Base-by-base conservation (phyloP, 2,329 filamentous ascomycete genomes). In the Fusarium graminum region DNA sequence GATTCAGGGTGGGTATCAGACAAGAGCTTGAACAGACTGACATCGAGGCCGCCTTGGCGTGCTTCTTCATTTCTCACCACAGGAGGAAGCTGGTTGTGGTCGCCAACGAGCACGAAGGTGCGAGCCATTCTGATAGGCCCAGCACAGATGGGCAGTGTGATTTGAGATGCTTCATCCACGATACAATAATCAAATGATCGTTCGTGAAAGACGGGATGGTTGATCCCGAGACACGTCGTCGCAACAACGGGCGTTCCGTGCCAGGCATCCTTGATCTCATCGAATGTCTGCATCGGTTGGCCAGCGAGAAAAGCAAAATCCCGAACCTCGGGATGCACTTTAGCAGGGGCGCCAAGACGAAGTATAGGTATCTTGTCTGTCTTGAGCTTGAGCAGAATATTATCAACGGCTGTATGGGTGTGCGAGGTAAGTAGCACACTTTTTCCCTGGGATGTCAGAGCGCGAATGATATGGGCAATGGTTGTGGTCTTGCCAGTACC, bases 401-500 rank as follows among this genome's bases (percentile, higher is more conserved):
- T 99, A 85, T 99, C 95, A 4, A 99, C 95, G 4, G 95, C 95
- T 1, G 94, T 97, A 75, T 99, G 95, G 0, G 95, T 99, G 76
- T 98, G 98, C 0, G 94, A 97, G 1, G 95, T 96, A 39, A 99
- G 82, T 8, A 99, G 82, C 14, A 99, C 93, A 55, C 92, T 97
- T 80, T 98, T 98, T 12, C 93, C 91, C 76, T 97, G 92, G 0
- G 90, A 88, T 7, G 95, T 90, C 29, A 99, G 83, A 1, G 94
- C 92, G 42, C 92, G 90, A 72, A 99, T 98, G 70, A 99, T 97
- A 75, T 98, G 94, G 7, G 94, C 93, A 73, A 99, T 98, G 0
- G 95, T 99, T 0, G 95, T 99, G 4, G 95, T 99, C 79, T 99
- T 99, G 58, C 95, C 95, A 0, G 95, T 99, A 9, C 95, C 95